Evolutionary conservation across 352 stramenopile genomes (phyloP), one percentile per base, ranked within the genome.

Genomic region (Halophytophthora batemanensis): DNA sequence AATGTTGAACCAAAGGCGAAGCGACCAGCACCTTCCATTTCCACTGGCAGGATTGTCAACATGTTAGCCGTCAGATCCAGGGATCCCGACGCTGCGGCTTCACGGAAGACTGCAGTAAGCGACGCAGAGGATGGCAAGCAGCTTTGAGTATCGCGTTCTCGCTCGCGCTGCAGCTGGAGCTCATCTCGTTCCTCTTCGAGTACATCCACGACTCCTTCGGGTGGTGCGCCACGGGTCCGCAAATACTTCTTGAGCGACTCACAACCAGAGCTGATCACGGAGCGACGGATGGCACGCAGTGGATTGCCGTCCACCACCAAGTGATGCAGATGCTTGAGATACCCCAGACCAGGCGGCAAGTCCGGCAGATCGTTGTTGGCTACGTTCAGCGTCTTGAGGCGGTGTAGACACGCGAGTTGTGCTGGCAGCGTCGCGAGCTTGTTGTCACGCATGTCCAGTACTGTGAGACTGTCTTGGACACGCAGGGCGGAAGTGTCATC

Each of bases 191-290:
- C 79, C 67, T 87, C 74, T 61, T 87, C 79, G 31, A 89, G 50
- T 10, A 86, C 75, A 38, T 87, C 67, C 1, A 78, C 74, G 31
- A 69, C 56, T 0, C 76, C 78, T 23, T 53, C 52, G 2, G 77
- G 77, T 22, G 82, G 82, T 17, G 57, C 39, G 11, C 81, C 83
- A 6, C 83, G 74, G 3, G 81, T 92, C 14, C 81, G 77, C 28
- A 93, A 44, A 48, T 92, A 89, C 39, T 92, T 93, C 40, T 93
- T 93, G n/a, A 93, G 59, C 2, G 79, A 49, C 44, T 92, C 75
- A 3, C 74, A 90, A 3, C 82, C 82, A n/a, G 69, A 48, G 13
- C 71, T 87, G 33, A 90, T 45, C 2, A 89, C 66, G 2, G 71
- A 70, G 11, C 80, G 75, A 17, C 80, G 80, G 44, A 93, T 93